Evolutionary conservation across 1,284 basidiomycete species (phyloP), one percentile per base, ranked within the genome.

Genomic region (Heliocybe sulcata): DNA sequence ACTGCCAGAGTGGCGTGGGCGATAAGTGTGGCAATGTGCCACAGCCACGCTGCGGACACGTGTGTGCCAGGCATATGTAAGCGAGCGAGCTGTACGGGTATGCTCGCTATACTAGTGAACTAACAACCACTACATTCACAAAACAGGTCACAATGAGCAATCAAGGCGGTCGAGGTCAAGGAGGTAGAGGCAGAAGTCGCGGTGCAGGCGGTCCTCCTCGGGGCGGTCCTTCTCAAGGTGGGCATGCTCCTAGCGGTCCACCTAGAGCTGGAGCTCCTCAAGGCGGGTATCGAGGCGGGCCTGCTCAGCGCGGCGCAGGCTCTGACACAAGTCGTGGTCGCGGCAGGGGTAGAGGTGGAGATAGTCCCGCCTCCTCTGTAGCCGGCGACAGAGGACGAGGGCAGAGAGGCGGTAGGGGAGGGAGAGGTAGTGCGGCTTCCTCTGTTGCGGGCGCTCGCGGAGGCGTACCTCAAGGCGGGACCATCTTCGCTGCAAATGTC

Each of bases 401-500:
- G 31, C 48, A 8, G 48, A 49, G 56, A 33, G 56, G 35, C 29
- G 29, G 53, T 0, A 45, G 60, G 16, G 51, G 51, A 38, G 51
- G 56, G 12, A 54, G 57, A 9, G 51, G 52, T 27, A 47, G 53
- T 16, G 33, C 51, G 23, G 47, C 47, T 16, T 4, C 23, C 12
- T 26, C 23, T n/a, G 29, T 61, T 53, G 48, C 60, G 35, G 67
- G 67, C 20, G 63, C 63, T 20, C 59, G 62, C 50, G 55, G 60
- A 27, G 57, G 65, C 22, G 1, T 51, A 64, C 4, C 56, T 61
- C 62, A 64, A 63, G 59, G 47, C 22, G 47, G 47, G 6, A 56
- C 65, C n/a, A 76, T 79, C 53, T 81, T 77, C 64, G 66, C 69
- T 25, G 71, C 73, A 14, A 67, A 62, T 49, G 55, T 59, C 16